Percentiles rank a stretch among this genome's conserved stretches.
These are phyloP conservation scores for Salix purpurea DNA, from an alignment of 345 rosid genomes.

Conservation along the genomic window DNA sequence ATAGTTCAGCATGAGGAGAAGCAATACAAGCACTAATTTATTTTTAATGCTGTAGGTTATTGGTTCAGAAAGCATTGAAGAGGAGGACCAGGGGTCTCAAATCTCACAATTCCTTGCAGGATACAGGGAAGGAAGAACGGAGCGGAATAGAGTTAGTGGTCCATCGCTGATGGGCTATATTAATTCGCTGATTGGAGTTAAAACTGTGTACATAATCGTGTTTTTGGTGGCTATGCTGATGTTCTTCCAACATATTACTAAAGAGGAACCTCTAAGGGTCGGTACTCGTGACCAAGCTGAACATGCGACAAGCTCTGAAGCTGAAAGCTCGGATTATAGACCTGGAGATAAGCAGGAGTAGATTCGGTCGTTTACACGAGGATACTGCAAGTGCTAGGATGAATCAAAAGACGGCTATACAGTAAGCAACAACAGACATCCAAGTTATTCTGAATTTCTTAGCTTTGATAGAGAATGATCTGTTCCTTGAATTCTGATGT, in stretches of 20 bases:
- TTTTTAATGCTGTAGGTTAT: slow-evolving; percentile 42
- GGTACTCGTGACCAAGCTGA: slow-evolving; percentile 36
- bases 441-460: neutral
- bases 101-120: slow-evolving; percentile 73
- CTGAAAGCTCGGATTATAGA: slow-evolving; percentile 36
- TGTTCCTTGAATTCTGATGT: neutral
- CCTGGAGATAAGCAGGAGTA: slow-evolving; percentile 68
- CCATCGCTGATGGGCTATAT: slow-evolving; percentile 70
- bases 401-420: neutral
- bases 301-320: slow-evolving; percentile 31
- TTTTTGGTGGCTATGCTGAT: slow-evolving; percentile 64
- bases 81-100: slow-evolving; percentile 71
- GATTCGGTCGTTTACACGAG: neutral
- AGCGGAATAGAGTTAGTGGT: slow-evolving; percentile 49
- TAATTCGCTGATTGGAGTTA: slow-evolving; percentile 58
- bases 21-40: neutral
- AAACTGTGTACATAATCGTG: slow-evolving; percentile 52
- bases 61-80: slow-evolving; percentile 54
- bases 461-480: neutral
- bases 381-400: neutral
- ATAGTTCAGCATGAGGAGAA: neutral
- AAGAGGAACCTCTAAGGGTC: slow-evolving; percentile 51
- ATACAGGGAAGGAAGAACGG: slow-evolving; percentile 68
- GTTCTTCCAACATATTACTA: slow-evolving; percentile 45
- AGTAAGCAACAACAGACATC: neutral